phyloP scores from a whole-genome alignment of 2,329 filamentous ascomycete species.

The Tolypocladium inflatum region DNA sequence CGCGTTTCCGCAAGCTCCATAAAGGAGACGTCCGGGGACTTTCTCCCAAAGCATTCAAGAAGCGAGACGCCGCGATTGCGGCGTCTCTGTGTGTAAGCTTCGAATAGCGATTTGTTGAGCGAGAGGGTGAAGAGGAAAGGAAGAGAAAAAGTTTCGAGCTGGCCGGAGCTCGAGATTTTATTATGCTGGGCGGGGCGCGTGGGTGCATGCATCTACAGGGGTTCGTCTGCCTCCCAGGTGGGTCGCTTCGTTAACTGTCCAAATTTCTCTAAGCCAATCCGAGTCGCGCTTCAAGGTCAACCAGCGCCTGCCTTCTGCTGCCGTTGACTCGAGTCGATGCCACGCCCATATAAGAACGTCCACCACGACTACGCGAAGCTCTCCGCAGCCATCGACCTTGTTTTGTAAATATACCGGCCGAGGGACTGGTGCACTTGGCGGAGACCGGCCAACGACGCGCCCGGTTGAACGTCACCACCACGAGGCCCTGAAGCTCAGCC shows the following conservation, averaged over 20 bases:
- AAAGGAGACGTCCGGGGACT: conserved; percentile 88
- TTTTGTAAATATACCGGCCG: neutral
- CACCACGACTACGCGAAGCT: neutral
- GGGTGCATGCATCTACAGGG: conserved; percentile 7
- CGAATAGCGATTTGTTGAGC: conserved; percentile 99
- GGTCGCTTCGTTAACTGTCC: neutral
- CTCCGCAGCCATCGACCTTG: neutral
- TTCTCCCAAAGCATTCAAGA: conserved; percentile 88
- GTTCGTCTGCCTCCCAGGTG: conserved; percentile 8
- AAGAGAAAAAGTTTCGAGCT: conserved; percentile 10
- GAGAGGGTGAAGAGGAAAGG: conserved; percentile 55
- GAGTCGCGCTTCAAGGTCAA: conserved; percentile 10
- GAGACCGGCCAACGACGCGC: neutral
- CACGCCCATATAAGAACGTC: neutral
- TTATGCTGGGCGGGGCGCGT: conserved; percentile 11
- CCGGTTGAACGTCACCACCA: neutral
- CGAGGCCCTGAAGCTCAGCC: neutral
- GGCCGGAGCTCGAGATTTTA: conserved; percentile 13
- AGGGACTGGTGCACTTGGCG: neutral
- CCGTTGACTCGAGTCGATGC: neutral
- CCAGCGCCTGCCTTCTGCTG: conserved; percentile 5
- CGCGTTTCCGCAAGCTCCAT: conserved; percentile 77
- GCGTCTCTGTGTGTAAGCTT: conserved; percentile 87
- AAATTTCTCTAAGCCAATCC: conserved; percentile 13
- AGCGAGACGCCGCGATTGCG: conserved; percentile 23